Conservation (phyloP, 306 rosid species). For the Fragaria vesca region DNA sequence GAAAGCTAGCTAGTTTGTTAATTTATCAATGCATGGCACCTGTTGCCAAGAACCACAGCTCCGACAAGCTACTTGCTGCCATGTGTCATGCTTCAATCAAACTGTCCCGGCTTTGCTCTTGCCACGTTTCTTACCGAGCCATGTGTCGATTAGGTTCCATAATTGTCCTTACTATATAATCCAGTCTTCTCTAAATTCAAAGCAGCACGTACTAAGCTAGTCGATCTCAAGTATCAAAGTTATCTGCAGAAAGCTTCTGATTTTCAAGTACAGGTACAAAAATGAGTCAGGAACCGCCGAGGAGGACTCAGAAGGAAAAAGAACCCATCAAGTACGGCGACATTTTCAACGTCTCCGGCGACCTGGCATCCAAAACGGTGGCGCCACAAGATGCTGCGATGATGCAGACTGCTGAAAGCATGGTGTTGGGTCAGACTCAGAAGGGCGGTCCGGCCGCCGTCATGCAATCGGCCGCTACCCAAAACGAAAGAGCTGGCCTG, state of each 20-base stretch:
- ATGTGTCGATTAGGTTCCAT: not conserved
- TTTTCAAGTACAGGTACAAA: not conserved
- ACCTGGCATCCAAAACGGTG: slow-evolving; percentile 51
- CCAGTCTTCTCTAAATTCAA: not conserved
- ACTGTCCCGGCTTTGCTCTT: not conserved
- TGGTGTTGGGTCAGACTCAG: slow-evolving; percentile 55
- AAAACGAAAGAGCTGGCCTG: slow-evolving; percentile 50
- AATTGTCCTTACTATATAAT: not conserved
- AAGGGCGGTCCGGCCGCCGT: slow-evolving; percentile 52
- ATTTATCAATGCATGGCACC: not conserved
- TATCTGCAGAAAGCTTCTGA: not conserved
- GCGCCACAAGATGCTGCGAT: slow-evolving; percentile 70
- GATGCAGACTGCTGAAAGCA: slow-evolving; percentile 75
- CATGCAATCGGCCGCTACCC: slow-evolving; percentile 68
- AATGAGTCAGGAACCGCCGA: slow-evolving; percentile 63
- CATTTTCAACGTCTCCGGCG: slow-evolving; percentile 55
- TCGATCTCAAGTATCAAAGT: not conserved
- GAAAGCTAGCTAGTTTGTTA: not conserved
- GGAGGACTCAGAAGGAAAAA: slow-evolving; percentile 23
- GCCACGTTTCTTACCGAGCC: slow-evolving; percentile 7
- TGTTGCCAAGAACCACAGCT: not conserved
- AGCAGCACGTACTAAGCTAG: not conserved
- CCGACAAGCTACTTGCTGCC: not conserved
- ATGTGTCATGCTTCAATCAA: slow-evolving; percentile 1
- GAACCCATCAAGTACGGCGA: slow-evolving; percentile 63